A percentile compares a stretch with the other conserved stretches of the same genome.
Conservation (phyloP, 2,329 filamentous ascomycete species). For the Aspergillus proliferans region DNA sequence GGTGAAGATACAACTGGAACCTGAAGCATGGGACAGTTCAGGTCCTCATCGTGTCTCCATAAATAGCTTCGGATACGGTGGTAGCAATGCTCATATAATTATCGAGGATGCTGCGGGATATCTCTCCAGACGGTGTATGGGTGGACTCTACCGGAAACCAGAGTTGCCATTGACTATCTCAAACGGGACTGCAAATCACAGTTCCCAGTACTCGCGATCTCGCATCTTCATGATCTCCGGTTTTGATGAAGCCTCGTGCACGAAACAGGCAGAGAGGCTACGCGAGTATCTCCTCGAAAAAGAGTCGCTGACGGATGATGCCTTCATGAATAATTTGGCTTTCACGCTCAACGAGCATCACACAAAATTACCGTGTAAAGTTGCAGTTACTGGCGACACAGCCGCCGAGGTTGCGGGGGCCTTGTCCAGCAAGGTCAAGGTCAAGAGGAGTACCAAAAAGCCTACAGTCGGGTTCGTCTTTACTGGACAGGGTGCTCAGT, state of each 20-base stretch:
- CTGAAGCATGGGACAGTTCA: slow-evolving; percentile 12
- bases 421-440: slow-evolving; percentile 1
- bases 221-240: slow-evolving; percentile 18
- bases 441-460: slow-evolving; percentile 3
- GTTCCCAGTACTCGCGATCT: not conserved
- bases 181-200: not conserved
- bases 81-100: slow-evolving; percentile 42
- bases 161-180: too few species aligned
- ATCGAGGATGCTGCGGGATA: slow-evolving; percentile 23
- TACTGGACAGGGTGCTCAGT: slow-evolving; percentile 34
- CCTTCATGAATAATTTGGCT: slow-evolving; percentile 14
- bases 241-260: slow-evolving; percentile 16
- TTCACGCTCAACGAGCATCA: slow-evolving; percentile 18
- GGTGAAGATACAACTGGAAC: slow-evolving; percentile 12
- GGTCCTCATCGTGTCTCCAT: slow-evolving; percentile 19
- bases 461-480: slow-evolving; percentile 21
- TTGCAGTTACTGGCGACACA: slow-evolving; percentile 6
- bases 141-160: not conserved
- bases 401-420: slow-evolving; percentile 1
- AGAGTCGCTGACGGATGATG: not conserved
- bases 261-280: slow-evolving; percentile 6
- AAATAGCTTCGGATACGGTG: slow-evolving; percentile 44
- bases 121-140: slow-evolving; percentile 2
- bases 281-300: slow-evolving; percentile 7
- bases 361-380: slow-evolving; percentile 14